Percentiles rank a stretch among this genome's conserved stretches.
phyloP scores from a whole-genome alignment of 805 yeast species.

The Monosporozyma solicola region DNA sequence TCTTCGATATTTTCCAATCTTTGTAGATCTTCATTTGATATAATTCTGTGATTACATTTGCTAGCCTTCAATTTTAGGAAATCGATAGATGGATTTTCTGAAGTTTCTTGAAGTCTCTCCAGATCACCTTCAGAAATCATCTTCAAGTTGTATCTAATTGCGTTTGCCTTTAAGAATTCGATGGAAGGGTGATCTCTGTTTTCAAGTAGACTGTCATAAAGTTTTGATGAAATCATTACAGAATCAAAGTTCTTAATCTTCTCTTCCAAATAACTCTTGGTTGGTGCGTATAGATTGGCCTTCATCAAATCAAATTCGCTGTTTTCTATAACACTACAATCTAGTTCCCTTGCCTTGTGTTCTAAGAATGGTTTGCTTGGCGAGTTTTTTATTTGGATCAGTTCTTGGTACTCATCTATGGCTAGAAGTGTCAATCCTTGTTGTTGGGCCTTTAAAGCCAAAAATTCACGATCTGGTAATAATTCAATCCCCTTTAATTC shows the following conservation, averaged over 20 bases:
- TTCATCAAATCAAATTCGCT: background rate
- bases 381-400: background rate
- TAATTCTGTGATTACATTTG: background rate
- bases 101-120: slow-evolving; percentile 6
- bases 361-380: background rate
- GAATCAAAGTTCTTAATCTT: background rate
- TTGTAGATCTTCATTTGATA: background rate
- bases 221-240: background rate
- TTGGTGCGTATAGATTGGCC: background rate
- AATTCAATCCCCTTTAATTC: background rate
- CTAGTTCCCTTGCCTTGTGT: background rate
- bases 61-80: background rate
- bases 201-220: background rate
- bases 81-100: slow-evolving; percentile 10
- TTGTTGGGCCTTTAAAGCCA: slow-evolving; percentile 15
- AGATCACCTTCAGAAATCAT: slow-evolving; percentile 2
- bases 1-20: background rate
- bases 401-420: background rate
- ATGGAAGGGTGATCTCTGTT: background rate
- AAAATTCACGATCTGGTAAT: slow-evolving; percentile 18
- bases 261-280: background rate
- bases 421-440: background rate
- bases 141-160: background rate
- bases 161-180: slow-evolving; percentile 12
- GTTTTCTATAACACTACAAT: background rate